These are phyloP conservation scores for Acanthochlamys bracteata DNA, from an alignment of 106 monocot genomes.

Conservation along the genomic window DNA sequence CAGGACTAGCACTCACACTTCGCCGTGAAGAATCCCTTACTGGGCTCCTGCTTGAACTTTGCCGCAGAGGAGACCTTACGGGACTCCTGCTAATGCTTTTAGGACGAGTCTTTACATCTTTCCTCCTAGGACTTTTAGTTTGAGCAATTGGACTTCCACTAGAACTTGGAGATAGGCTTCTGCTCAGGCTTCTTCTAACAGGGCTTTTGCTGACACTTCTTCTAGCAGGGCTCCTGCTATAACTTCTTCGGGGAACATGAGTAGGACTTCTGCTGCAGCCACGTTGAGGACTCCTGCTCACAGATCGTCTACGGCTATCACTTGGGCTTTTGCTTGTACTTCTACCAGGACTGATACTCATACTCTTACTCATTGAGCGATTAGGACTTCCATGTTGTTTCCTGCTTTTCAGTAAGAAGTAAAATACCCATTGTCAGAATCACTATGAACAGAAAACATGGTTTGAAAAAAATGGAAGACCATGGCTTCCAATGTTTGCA, in stretches of 20 bases:
- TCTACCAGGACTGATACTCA: slow-evolving; percentile 64
- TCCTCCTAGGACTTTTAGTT: slow-evolving; percentile 11
- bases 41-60: slow-evolving; percentile 28
- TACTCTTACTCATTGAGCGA: slow-evolving; percentile 57
- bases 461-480: too few relatives aligned
- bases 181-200: slow-evolving; percentile 17
- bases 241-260: slow-evolving; percentile 7
- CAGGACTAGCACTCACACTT: slow-evolving; percentile 28
- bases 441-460: slow-evolving; percentile 21
- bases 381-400: slow-evolving; percentile 47
- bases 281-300: slow-evolving; percentile 22
- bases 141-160: not conserved
- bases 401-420: slow-evolving; percentile 56
- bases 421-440: slow-evolving; percentile 19
- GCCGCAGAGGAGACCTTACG: slow-evolving; percentile 7
- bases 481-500: too few relatives aligned
- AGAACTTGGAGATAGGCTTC: slow-evolving; percentile 18
- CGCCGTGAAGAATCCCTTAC: not conserved
- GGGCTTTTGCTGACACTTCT: slow-evolving; percentile 22
- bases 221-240: slow-evolving; percentile 18
- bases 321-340: slow-evolving; percentile 37
- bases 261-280: slow-evolving; percentile 33
- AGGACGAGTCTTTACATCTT: slow-evolving; percentile 8
- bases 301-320: slow-evolving; percentile 16
- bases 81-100: slow-evolving; percentile 30